Evolutionary conservation across 2,329 filamentous ascomycete genomes (phyloP), one percentile per base, ranked within the genome.

Genomic region (Arthrobotrys iridis): DNA sequence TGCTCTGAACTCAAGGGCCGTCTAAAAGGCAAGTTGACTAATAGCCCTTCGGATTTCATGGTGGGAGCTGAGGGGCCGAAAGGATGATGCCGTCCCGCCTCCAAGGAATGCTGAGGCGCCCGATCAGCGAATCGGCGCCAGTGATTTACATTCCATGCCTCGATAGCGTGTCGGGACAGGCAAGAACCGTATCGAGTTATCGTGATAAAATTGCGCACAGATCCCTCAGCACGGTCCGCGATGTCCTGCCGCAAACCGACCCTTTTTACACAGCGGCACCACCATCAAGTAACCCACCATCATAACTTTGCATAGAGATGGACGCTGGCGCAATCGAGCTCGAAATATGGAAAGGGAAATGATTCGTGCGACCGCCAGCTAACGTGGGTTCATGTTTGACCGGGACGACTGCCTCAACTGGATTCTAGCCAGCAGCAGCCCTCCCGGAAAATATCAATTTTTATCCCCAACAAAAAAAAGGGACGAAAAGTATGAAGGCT

Each of bases 391-490:
- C 6, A 1, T 41, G 60, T 64, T 64, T 64, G 60, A 26, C 46
- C 37, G 30, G 48, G 30, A 24, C 43, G 37, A 26, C 33, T 60
- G 35, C 64, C 64, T 55, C 52, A 60, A 45, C 20, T 50, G 41
- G 58, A n/a, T n/a, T n/a, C n/a, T n/a, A n/a, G n/a, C n/a, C n/a
- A n/a, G 52, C 50, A 55, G 18, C 15, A 7, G 37, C 22, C 11
- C 26, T 35, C 7, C 52, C 52, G 41, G 52, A 52, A 59, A 68
- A 68, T 48, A 59, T 67, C 20, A 24, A 4, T 26, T 37, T 46
- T 37, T 41, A 45, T 74, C 46, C 70, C 70, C 60, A 74, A 66
- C 60, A 74, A 67, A 74, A 66, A 62, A 37, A 11, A 10, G 11
- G 35, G 35, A 52, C 37, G 30, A 50, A 58, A 66, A 55, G 22